Evolutionary conservation across 306 rosid genomes (phyloP).

Genomic region (cucumber (Cucumis sativus)): Cucumber_9930_V3 NC_026656.2:8938501-8939000

Average conservation of each 20-base stretch:
- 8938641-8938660: too few relatives aligned
- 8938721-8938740: not conserved
- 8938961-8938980: not conserved
- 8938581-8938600: not conserved
- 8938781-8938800: not conserved
- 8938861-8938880: not conserved
- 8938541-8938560: not conserved
- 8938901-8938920: not conserved
- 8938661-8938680: too few relatives aligned
- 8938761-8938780: not conserved
- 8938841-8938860: not conserved
- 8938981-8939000: not conserved
- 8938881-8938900: not conserved
- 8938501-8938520: not conserved
- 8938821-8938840: not conserved
- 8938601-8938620: not conserved
- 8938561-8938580: not conserved
- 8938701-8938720: not conserved
- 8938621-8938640: too few relatives aligned
- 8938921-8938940: not conserved
- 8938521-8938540: not conserved
- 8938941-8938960: not conserved
- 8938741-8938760: not conserved
- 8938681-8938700: not conserved
- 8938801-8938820: not conserved